phyloP scores from a whole-genome alignment of 139 green algal species.

The Raphidocelis subcapitata region DNA sequence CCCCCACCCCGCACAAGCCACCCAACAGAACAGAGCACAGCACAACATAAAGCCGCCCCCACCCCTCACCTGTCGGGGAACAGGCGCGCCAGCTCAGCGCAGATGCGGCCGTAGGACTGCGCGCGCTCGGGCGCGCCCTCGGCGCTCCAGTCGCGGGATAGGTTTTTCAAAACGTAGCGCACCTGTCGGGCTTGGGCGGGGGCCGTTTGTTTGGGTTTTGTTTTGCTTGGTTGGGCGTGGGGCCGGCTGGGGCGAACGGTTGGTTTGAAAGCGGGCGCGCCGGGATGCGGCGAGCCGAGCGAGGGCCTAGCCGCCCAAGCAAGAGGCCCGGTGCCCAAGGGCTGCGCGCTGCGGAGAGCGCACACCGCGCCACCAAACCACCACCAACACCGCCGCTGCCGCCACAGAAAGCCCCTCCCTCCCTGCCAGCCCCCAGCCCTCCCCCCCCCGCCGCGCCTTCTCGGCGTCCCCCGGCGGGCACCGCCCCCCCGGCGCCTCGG shows the following conservation, averaged over 20 bases:
- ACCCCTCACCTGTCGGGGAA: conserved; percentile 38
- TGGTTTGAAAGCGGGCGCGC: too few relatives aligned
- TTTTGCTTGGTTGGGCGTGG: neutral
- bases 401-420: neutral
- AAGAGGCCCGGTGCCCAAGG: too few relatives aligned
- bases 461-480: conserved; percentile 18
- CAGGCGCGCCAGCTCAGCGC: conserved; percentile 42
- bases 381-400: neutral
- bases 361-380: neutral
- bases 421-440: neutral
- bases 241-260: neutral
- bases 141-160: conserved; percentile 82
- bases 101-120: conserved; percentile 71
- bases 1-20: neutral
- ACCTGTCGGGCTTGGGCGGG: conserved; percentile 43
- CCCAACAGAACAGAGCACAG: neutral
- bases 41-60: neutral
- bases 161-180: conserved; percentile 92
- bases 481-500: neutral
- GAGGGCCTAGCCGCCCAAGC: too few relatives aligned
- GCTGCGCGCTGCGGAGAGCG: too few relatives aligned
- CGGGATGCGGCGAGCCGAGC: too few relatives aligned
- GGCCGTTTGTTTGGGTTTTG: conserved; percentile 2
- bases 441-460: conserved; percentile 11
- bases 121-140: conserved; percentile 77